Base-by-base conservation (phyloP, 1,284 basidiomycete species). In the Apiotrichum porosum region DNA sequence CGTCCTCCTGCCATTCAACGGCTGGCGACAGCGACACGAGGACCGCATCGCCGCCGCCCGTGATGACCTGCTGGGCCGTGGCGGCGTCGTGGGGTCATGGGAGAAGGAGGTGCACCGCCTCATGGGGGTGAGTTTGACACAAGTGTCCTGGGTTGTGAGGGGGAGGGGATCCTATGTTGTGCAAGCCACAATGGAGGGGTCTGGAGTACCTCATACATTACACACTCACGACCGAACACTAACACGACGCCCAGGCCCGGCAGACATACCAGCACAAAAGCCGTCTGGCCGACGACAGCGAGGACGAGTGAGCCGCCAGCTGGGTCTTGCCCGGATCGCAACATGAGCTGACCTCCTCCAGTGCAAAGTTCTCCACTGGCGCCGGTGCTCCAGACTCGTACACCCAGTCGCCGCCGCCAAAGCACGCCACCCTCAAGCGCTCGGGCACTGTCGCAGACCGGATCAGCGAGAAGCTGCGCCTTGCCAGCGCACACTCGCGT, bases 271-370 rank as follows among this genome's bases (percentile, higher is more conserved):
- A 87, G n/a, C 72, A 77, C 26, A 92, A 90, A 72, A 83, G 80
- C 0, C 80, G 86, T 43, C 79, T 80, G 31, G 88, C 88, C 4
- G 89, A 93, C 58, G 89, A 93, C 65, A 83, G 85, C 23, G 88
- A 90, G 65, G 89, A 93, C 68, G 88, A 92, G 88, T 92, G 72
- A 65, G 85, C 75, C 17, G 4, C 3, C n/a, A n/a, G n/a, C n/a
- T n/a, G n/a, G n/a, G n/a, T n/a, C n/a, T n/a, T n/a, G n/a, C n/a
- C n/a, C n/a, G n/a, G n/a, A n/a, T 15, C 18, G 10, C 3, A 15
- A 12, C 26, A 32, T 48, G 36, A 44, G 19, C 17, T 37, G 35
- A 34, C 47, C 15, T 22, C 17, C 45, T 3, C 18, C 50, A 87
- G 88, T 67, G 86, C 81, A 39, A 88, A 87, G 64, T 92, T 92